Percentiles rank a stretch among this genome's conserved stretches.
Conservation (phyloP, 1,139 yeast species). For the Hansenula lynferdii region DNA sequence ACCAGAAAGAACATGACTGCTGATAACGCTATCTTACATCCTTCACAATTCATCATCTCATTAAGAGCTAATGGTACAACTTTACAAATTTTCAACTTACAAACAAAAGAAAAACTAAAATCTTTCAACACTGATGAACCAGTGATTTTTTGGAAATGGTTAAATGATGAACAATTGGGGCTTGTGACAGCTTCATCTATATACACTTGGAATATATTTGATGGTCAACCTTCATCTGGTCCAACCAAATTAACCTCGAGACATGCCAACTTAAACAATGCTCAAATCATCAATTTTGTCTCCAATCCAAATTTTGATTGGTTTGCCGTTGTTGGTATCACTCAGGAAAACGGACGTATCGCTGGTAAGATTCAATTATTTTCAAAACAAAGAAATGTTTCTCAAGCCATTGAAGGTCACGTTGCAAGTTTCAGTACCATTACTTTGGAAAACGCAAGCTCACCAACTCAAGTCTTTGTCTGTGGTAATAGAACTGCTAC, state of each 20-base stretch:
- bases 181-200: slow-evolving; percentile 75
- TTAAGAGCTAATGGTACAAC: slow-evolving; percentile 96
- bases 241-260: slow-evolving; percentile 81
- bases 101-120: slow-evolving; percentile 82
- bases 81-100: slow-evolving; percentile 88
- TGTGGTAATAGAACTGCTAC: slow-evolving; percentile 85
- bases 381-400: slow-evolving; percentile 82
- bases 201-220: slow-evolving; percentile 80
- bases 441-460: slow-evolving; percentile 65
- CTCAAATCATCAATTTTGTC: slow-evolving; percentile 89
- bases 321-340: slow-evolving; percentile 94
- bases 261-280: slow-evolving; percentile 71
- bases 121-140: slow-evolving; percentile 85
- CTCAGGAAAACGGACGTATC: slow-evolving; percentile 91
- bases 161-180: slow-evolving; percentile 68
- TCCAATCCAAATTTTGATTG: slow-evolving; percentile 81
- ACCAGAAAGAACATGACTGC: slow-evolving; percentile 94
- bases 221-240: slow-evolving; percentile 66
- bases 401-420: slow-evolving; percentile 98
- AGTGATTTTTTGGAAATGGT: slow-evolving; percentile 96
- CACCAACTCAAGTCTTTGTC: slow-evolving; percentile 81
- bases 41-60: slow-evolving; percentile 80
- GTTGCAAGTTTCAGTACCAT: slow-evolving; percentile 85
- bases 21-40: slow-evolving; percentile 97
- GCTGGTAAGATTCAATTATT: slow-evolving; percentile 95